Percentiles rank a stretch among this genome's conserved stretches.
phyloP scores from a whole-genome alignment of 257 asterid species.

The Solanum habrochaites region DNA sequence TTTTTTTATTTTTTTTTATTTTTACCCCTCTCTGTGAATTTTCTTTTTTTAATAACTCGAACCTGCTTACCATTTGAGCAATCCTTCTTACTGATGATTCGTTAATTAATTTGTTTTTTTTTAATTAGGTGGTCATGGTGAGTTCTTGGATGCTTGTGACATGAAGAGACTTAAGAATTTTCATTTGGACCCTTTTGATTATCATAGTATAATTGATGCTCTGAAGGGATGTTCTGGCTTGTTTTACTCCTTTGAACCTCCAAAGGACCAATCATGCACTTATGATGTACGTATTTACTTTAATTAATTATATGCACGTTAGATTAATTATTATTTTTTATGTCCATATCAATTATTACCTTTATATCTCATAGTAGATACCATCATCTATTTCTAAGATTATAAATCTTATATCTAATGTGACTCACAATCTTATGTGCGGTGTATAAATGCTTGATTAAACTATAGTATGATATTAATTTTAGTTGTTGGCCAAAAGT shows the following conservation, averaged over 20 bases:
- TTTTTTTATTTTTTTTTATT: not conserved
- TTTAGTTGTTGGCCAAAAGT: not conserved
- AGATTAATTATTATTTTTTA: not conserved
- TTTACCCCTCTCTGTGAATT: not conserved
- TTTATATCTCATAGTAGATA: not conserved
- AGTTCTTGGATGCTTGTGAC: not conserved
- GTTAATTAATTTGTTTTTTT: not conserved
- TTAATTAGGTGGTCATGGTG: slow-evolving; percentile 22
- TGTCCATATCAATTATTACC: not conserved
- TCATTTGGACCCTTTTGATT: slow-evolving; percentile 70
- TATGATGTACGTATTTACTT: slow-evolving; percentile 50
- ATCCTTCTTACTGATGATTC: not conserved
- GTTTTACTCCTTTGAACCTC: slow-evolving; percentile 78
- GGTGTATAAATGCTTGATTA: not conserved
- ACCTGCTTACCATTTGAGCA: not conserved
- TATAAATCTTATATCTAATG: not conserved
- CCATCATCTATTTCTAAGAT: not conserved
- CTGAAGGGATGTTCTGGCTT: slow-evolving; percentile 67
- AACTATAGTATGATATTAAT: not conserved
- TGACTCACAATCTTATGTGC: not conserved
- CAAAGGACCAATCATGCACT: slow-evolving; percentile 42
- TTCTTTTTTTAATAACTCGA: not conserved
- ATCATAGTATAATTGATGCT: slow-evolving; percentile 79
- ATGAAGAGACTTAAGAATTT: slow-evolving; percentile 43
- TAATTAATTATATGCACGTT: not conserved